Evolutionary conservation across 2,329 filamentous ascomycete genomes (phyloP).

Genomic region (Zopfia rhizophila): DNA sequence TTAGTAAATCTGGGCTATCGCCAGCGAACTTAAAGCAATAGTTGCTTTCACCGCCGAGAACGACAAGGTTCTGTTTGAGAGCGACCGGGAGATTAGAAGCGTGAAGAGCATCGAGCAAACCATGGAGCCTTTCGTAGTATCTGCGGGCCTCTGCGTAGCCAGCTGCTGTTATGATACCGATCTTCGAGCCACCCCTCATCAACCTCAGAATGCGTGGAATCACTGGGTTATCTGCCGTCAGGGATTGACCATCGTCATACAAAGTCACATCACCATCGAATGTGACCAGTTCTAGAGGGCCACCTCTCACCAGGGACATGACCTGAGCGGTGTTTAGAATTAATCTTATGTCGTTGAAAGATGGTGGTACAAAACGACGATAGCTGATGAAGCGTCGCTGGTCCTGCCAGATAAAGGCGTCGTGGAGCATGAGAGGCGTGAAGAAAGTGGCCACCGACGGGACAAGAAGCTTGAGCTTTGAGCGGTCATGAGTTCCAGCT

Average conservation of each 20-base stretch:
- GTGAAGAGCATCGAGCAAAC: constrained; percentile 82
- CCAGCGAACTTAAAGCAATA: constrained; percentile 87
- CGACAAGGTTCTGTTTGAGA: constrained; percentile 82
- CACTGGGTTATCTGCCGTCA: constrained; percentile 79
- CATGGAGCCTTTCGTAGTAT: constrained; percentile 88
- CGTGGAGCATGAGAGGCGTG: constrained; percentile 84
- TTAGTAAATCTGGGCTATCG: constrained; percentile 72
- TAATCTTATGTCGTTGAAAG: constrained; percentile 94
- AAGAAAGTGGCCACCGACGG: constrained; percentile 95
- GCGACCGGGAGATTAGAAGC: constrained; percentile 70
- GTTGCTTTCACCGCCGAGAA: constrained; percentile 96
- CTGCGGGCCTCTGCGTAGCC: constrained; percentile 89
- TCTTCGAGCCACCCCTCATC: constrained; percentile 78
- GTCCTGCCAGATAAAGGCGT: constrained; percentile 93
- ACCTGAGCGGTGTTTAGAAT: constrained; percentile 95
- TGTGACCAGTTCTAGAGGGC: constrained; percentile 83
- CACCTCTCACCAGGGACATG: constrained; percentile 83
- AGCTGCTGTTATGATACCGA: constrained; percentile 96
- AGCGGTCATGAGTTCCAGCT: constrained; percentile 72
- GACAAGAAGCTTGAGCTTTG: constrained; percentile 91
- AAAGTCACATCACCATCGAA: constrained; percentile 98
- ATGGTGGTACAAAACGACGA: constrained; percentile 91
- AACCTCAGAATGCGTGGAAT: constrained; percentile 76
- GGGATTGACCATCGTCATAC: constrained; percentile 82
- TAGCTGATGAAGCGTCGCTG: constrained; percentile 85